Evolutionary conservation across 2,329 filamentous ascomycete species (phyloP).

Genomic region (Xylogone sp.): DNA sequence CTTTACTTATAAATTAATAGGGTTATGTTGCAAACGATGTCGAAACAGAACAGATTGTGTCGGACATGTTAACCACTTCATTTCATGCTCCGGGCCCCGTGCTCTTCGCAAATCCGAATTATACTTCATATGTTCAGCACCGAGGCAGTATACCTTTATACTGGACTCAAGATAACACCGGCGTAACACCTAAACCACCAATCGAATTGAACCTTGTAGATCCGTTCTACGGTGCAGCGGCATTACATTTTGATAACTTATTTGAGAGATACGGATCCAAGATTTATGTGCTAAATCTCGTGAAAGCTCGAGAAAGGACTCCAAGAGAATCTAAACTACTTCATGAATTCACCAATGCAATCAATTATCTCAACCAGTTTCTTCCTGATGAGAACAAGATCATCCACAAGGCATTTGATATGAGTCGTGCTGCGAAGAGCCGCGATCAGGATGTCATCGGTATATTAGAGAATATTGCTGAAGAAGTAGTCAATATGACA

Average conservation of each 20-base stretch:
- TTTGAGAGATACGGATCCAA: conserved; percentile 92
- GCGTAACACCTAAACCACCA: conserved; percentile 92
- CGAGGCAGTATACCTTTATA: conserved; percentile 94
- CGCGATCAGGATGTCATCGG: conserved; percentile 92
- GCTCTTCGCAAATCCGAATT: conserved; percentile 83
- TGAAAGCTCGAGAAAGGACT: conserved; percentile 83
- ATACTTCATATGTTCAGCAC: conserved; percentile 96
- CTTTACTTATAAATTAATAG: conserved; percentile 21
- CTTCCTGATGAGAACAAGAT: conserved; percentile 81
- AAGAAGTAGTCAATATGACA: conserved; percentile 78
- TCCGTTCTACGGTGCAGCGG: conserved; percentile 90
- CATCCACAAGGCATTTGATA: conserved; percentile 93
- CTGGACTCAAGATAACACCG: conserved; percentile 95
- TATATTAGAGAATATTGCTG: conserved; percentile 83
- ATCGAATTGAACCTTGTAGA: conserved; percentile 95
- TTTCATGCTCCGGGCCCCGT: conserved; percentile 88
- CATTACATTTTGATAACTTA: conserved; percentile 90
- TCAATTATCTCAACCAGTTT: conserved; percentile 92
- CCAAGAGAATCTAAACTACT: conserved; percentile 90
- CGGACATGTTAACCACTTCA: conserved; percentile 88
- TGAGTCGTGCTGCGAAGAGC: conserved; percentile 92
- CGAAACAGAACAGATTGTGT: conserved; percentile 97
- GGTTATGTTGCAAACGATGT: conserved; percentile 98
- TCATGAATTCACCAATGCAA: conserved; percentile 79
- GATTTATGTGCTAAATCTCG: conserved; percentile 85